Conservation (phyloP, 2,329 filamentous ascomycete genomes). For the Diaporthe citriasiana region DNA sequence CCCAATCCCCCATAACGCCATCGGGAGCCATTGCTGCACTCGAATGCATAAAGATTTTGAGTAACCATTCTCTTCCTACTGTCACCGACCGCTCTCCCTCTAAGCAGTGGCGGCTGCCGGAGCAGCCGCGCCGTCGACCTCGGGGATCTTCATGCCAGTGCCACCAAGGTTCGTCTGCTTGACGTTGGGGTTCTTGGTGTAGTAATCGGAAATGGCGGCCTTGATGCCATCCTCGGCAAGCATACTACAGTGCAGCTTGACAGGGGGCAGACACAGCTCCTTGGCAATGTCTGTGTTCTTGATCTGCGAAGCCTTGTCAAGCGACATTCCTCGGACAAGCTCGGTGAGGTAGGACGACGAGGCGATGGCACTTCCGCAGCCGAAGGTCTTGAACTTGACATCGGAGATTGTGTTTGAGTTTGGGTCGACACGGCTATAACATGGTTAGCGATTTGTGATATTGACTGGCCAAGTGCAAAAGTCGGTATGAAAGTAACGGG, state of each 20-base stretch:
- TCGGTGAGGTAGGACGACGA: slow-evolving; percentile 95
- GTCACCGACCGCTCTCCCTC: too few species aligned
- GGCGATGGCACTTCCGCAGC: slow-evolving; percentile 94
- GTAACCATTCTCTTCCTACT: slow-evolving; percentile 9
- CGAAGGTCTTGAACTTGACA: slow-evolving; percentile 98
- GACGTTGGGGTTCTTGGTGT: slow-evolving; percentile 88
- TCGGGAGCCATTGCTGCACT: slow-evolving; percentile 20
- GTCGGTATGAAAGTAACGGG: slow-evolving; percentile 62
- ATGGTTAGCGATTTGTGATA: neutral
- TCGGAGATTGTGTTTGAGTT: slow-evolving; percentile 90
- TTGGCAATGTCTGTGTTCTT: slow-evolving; percentile 99
- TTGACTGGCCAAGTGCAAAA: slow-evolving; percentile 66
- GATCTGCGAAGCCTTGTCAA: slow-evolving; percentile 93
- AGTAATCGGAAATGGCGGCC: slow-evolving; percentile 90
- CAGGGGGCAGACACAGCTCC: slow-evolving; percentile 90
- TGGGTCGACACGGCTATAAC: slow-evolving; percentile 79
- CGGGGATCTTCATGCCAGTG: slow-evolving; percentile 77
- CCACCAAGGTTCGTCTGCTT: slow-evolving; percentile 82
- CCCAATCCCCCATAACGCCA: slow-evolving; percentile 35
- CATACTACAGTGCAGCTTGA: slow-evolving; percentile 95
- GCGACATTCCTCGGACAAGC: slow-evolving; percentile 93
- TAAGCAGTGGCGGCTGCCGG: slow-evolving; percentile 45
- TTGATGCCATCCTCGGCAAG: slow-evolving; percentile 94
- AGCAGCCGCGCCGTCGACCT: slow-evolving; percentile 58
- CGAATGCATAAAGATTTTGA: slow-evolving; percentile 9